These are phyloP conservation scores for Saturnispora sanitii DNA, from an alignment of 805 yeast genomes.

Conservation along the genomic window DNA sequence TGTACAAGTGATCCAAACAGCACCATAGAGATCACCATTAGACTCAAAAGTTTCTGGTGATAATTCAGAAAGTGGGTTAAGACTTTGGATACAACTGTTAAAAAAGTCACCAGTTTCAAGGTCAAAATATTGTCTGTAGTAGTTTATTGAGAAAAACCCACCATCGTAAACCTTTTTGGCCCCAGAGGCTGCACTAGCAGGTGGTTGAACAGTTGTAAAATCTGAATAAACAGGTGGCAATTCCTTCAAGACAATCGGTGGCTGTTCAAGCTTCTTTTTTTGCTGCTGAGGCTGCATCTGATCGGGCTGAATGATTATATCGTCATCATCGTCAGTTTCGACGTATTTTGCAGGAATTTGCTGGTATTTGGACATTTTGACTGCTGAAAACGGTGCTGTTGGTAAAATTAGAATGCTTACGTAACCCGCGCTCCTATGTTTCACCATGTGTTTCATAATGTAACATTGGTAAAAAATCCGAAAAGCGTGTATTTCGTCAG, in stretches of 20 bases:
- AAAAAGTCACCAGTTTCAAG: conserved; percentile 56
- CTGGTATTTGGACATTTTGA: conserved; percentile 1
- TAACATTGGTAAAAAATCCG: no score
- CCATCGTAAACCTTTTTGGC: conserved; percentile 27
- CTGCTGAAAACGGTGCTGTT: not conserved
- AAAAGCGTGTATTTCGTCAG: no score
- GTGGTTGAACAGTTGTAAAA: not conserved
- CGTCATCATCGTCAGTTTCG: conserved; percentile 7
- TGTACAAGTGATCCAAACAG: conserved; percentile 85
- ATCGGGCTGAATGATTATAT: conserved; percentile 7
- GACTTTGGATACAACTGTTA: conserved; percentile 40
- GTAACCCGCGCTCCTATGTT: no score
- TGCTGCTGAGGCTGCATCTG: not conserved
- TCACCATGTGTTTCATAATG: no score
- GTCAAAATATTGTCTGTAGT: conserved; percentile 60
- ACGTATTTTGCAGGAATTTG: not conserved
- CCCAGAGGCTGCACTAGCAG: not conserved
- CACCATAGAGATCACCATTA: conserved; percentile 70
- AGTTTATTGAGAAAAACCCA: conserved; percentile 45
- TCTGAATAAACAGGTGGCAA: not conserved
- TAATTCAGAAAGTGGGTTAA: conserved; percentile 41
- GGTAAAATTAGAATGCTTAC: no score
- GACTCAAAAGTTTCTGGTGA: conserved; percentile 31
- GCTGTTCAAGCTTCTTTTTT: not conserved
- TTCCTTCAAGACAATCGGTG: not conserved